These are phyloP conservation scores for Apophysomyces elegans DNA, from an alignment of 371 early-diverging fungal genomes.

Conservation along the genomic window DNA sequence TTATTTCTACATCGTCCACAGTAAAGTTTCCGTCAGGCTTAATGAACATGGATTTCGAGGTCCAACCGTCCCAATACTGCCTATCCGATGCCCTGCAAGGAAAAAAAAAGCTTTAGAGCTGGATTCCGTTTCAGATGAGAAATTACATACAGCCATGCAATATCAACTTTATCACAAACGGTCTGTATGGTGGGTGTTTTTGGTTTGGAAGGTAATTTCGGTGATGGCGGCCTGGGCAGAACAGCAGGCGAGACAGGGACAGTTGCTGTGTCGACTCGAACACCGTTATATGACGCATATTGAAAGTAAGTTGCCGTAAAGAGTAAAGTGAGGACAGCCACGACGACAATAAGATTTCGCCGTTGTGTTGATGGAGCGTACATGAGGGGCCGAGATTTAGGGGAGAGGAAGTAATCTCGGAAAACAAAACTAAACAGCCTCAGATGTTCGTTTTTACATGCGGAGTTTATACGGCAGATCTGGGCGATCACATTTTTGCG, in stretches of 20 bases:
- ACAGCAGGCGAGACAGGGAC: slow-evolving; percentile 18
- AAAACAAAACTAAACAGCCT: slow-evolving; percentile 12
- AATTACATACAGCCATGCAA: slow-evolving; percentile 37
- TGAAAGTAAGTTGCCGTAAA: slow-evolving; percentile 24
- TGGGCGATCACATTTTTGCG: slow-evolving; percentile 4
- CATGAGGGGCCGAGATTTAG: slow-evolving; percentile 12
- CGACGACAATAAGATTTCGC: slow-evolving; percentile 23
- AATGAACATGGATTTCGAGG: slow-evolving; percentile 34
- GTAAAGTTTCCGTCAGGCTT: slow-evolving; percentile 28
- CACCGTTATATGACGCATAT: slow-evolving; percentile 17
- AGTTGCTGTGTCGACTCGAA: slow-evolving; percentile 1
- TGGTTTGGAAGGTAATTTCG: slow-evolving; percentile 14
- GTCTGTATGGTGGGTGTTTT: slow-evolving; percentile 9
- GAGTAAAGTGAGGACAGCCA: slow-evolving; percentile 19
- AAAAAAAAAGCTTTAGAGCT: not conserved
- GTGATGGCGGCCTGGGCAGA: slow-evolving; percentile 5
- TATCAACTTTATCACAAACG: slow-evolving; percentile 28
- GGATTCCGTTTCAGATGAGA: not conserved
- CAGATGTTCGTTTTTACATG: slow-evolving; percentile 9
- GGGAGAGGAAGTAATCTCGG: slow-evolving; percentile 17
- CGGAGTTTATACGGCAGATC: slow-evolving; percentile 6
- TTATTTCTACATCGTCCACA: slow-evolving; percentile 20
- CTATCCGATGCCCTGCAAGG: slow-evolving; percentile 29
- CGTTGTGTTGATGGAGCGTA: slow-evolving; percentile 21
- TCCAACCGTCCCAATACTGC: slow-evolving; percentile 36